phyloP scores from a whole-genome alignment of 768 basidiomycete genomes.

The Rhizopogon vesiculosus region DNA sequence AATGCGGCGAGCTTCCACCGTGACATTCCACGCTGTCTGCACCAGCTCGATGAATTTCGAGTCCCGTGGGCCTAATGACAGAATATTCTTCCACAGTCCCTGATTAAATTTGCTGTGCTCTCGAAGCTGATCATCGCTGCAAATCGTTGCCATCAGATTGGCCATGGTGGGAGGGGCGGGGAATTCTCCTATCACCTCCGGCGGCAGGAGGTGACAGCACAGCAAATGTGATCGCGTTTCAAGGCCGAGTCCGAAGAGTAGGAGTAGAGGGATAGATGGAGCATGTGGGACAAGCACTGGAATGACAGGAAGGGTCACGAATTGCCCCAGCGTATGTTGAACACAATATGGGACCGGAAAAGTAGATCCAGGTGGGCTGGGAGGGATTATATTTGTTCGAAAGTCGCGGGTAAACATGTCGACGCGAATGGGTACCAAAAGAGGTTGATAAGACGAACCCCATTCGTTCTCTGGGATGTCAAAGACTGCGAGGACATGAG shows the following conservation, averaged over 20 bases:
- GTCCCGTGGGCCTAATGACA: constrained; percentile 48
- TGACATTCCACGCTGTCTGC: constrained; percentile 67
- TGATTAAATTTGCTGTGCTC: constrained; percentile 37
- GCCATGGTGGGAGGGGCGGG: constrained; percentile 59
- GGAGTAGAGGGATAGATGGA: constrained; percentile 48
- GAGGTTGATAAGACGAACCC: constrained; percentile 29
- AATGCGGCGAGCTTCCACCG: constrained; percentile 53
- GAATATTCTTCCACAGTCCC: constrained; percentile 64
- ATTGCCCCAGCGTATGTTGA: constrained; percentile 16
- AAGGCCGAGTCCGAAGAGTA: constrained; percentile 54
- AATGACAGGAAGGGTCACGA: constrained; percentile 51
- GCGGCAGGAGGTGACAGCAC: constrained; percentile 50
- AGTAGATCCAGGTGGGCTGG: constrained; percentile 27
- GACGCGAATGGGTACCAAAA: constrained; percentile 51
- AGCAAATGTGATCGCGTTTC: constrained; percentile 44
- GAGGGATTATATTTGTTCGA: constrained; percentile 30
- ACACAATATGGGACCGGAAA: constrained; percentile 26
- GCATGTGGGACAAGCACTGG: constrained; percentile 45
- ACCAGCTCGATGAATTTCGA: constrained; percentile 41
- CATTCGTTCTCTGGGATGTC: constrained; percentile 25
- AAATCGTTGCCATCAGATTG: constrained; percentile 37
- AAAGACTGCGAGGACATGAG: constrained; percentile 51
- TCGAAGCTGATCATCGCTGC: constrained; percentile 31
- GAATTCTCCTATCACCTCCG: constrained; percentile 48
- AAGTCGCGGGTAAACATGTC: constrained; percentile 39